Base-by-base conservation (phyloP, 495 filamentous ascomycete species). In the Pyronema domesticum region DNA sequence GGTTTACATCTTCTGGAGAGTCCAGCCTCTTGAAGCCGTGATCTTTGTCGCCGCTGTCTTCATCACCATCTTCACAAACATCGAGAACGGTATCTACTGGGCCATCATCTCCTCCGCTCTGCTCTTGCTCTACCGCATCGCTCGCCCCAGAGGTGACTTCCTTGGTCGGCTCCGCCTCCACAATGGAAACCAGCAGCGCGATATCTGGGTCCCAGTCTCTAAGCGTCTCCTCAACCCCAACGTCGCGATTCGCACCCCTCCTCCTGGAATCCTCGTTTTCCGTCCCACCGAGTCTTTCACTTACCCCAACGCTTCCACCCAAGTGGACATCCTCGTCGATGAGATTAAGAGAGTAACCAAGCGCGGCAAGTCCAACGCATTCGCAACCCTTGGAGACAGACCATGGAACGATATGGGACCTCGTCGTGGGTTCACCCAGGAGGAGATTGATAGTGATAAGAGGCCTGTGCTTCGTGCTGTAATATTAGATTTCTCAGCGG, bases 81-180 rank as follows among this genome's bases (percentile, higher is more conserved):
- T 77, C 48, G 74, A 76, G 55, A 72, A 74, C 23, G 73, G 74
- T 30, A 73, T 77, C 45, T 77, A 77, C 55, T 65, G 68, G 18
- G 72, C 73, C 13, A 66, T 76, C 1, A 63, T 57, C n/a, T 60
- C 61, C 0, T 73, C 74, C 8, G 62, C 60, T 35, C 69, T 59
- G 37, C 54, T 75, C n/a, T 65, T 74, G 18, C 57, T 75, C 8
- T 71, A 69, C 62, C 71, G 74, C 13, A 61, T 72, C 6, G 70
- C 72, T 35, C 70, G 71, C 40, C 68, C 68, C 17, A 66, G 69
- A 6, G 74, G 74, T 44, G 55, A 65, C 23, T 70, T 70, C 63
- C 59, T 73, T 18, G 70, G 68, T 40, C 54, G 37, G 44, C 40
- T 65, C 13, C 55, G 57, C 17, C 53, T 65, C 39, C 58, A 57